These are phyloP conservation scores for Silybum marianum DNA, from an alignment of 129 eudicot genomes.

Conservation along the genomic window DNA sequence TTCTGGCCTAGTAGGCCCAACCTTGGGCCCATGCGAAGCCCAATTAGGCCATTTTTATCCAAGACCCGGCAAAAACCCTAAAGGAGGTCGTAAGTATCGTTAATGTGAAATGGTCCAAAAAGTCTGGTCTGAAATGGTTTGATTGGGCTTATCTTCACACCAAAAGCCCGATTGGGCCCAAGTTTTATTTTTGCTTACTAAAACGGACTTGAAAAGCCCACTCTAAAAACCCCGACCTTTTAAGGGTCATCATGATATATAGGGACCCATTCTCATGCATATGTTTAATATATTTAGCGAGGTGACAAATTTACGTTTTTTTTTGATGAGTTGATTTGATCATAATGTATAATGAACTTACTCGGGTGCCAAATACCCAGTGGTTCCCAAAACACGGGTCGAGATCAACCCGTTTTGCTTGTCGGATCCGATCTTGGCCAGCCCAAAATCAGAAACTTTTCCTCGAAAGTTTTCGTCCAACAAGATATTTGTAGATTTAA, in stretches of 20 bases:
- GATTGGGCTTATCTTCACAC: neutral
- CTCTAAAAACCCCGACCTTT: neutral
- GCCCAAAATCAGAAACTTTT: slow-evolving; percentile 84
- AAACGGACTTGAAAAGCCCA: neutral
- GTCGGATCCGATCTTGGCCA: slow-evolving; percentile 91
- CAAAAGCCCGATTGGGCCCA: neutral
- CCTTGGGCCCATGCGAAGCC: neutral
- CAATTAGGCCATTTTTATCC: neutral
- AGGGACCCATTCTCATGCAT: neutral
- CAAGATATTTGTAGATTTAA: slow-evolving; percentile 71
- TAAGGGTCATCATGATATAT: neutral
- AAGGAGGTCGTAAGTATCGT: neutral
- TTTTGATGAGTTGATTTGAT: neutral
- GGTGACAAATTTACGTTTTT: too few species aligned
- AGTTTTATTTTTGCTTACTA: neutral
- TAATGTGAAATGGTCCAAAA: neutral
- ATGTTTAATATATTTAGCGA: too few species aligned
- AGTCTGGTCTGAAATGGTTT: neutral
- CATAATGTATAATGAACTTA: slow-evolving; percentile 34
- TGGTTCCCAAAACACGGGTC: slow-evolving; percentile 90
- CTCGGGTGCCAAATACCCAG: slow-evolving; percentile 98
- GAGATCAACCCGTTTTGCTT: slow-evolving; percentile 84
- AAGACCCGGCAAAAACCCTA: neutral
- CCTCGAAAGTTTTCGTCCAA: slow-evolving; percentile 70
- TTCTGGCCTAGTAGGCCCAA: neutral